Evolutionary conservation across 495 filamentous ascomycete species (phyloP).

Genomic region (Neurospora sp.): DNA sequence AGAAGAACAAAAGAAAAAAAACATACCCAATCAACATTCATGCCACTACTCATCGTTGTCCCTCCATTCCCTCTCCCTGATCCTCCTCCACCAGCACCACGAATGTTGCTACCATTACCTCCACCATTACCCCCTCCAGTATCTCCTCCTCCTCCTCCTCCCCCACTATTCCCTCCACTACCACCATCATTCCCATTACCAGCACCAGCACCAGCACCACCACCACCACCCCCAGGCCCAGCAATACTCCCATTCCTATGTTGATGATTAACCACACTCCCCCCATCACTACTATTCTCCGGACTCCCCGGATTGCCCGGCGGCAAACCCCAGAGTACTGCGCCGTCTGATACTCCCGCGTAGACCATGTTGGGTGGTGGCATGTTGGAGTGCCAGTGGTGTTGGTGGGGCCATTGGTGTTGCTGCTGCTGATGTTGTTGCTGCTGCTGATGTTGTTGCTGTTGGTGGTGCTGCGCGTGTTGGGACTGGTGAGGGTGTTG

Average conservation of each 20-base stretch:
- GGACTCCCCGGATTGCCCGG: constrained; percentile 21
- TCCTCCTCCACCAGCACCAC: no score
- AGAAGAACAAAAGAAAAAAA: neutral
- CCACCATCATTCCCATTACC: neutral
- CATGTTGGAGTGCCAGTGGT: neutral
- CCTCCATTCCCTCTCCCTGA: neutral
- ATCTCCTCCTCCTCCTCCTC: neutral
- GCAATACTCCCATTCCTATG: constrained; percentile 3
- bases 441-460: constrained; percentile 1
- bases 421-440: constrained; percentile 4
- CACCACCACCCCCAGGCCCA: neutral
- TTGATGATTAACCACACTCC: constrained; percentile 11
- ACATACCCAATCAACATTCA: neutral
- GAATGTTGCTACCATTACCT: no score
- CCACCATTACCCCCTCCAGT: neutral
- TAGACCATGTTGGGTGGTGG: constrained; percentile 30
- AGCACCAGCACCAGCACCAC: no score
- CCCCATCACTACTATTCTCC: constrained; percentile 24
- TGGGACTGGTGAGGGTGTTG: neutral
- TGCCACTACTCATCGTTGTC: neutral
- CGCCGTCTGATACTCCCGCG: constrained; percentile 35
- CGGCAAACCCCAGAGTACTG: constrained; percentile 34
- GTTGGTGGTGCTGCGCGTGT: no score
- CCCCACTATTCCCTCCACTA: neutral
- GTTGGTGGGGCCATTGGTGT: neutral